Conservation (phyloP, 495 filamentous ascomycete species). For the Penicillium waksmanii region DNA sequence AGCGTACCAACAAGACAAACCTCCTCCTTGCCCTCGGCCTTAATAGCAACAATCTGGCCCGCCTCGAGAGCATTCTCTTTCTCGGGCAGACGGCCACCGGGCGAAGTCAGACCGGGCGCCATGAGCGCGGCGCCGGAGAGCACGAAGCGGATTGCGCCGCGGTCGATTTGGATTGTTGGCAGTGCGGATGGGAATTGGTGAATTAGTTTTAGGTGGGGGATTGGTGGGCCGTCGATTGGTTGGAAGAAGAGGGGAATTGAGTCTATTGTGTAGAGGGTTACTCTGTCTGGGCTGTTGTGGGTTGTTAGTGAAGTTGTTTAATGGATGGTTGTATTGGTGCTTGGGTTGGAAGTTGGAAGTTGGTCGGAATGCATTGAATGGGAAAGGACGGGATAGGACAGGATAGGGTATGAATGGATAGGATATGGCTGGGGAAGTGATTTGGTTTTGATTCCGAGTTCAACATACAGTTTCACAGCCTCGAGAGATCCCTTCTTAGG, state of each 20-base stretch:
- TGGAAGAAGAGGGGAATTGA: conserved; percentile 85
- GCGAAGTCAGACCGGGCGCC: conserved; percentile 86
- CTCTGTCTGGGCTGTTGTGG: conserved; percentile 71
- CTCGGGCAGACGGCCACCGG: conserved; percentile 76
- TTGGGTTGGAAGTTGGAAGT: too few relatives aligned
- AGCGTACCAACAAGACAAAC: conserved; percentile 86
- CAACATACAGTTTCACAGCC: conserved; percentile 74
- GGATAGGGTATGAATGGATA: background rate
- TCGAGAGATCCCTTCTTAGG: conserved; percentile 95
- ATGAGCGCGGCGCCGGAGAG: conserved; percentile 90
- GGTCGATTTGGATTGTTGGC: conserved; percentile 70
- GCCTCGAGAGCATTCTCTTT: conserved; percentile 60
- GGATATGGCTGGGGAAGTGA: background rate
- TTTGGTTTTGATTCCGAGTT: background rate
- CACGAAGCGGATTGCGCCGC: conserved; percentile 96
- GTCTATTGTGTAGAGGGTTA: conserved; percentile 82
- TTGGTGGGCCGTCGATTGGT: conserved; percentile 73
- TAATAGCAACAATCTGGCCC: conserved; percentile 82
- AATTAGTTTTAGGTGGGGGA: conserved; percentile 80
- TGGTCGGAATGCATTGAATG: too few relatives aligned
- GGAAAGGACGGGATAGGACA: too few relatives aligned
- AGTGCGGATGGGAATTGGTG: conserved; percentile 60
- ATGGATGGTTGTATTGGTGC: too few relatives aligned
- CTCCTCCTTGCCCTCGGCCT: conserved; percentile 91
- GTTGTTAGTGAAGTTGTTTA: background rate